Percentiles rank a stretch among this genome's conserved stretches.
Conservation (phyloP, 495 filamentous ascomycete species). For the Pyronema domesticum region DNA sequence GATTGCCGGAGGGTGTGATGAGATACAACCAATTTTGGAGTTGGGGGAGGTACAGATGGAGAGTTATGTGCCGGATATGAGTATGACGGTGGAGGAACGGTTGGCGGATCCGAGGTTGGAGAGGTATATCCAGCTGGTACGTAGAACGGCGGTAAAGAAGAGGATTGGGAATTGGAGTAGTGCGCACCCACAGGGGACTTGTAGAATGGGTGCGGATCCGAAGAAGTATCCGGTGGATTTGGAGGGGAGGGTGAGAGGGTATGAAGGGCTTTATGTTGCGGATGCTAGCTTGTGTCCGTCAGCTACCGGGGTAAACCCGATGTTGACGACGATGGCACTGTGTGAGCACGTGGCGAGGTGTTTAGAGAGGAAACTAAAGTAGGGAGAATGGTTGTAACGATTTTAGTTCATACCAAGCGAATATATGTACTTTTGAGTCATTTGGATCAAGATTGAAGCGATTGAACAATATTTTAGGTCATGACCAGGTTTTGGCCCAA, state of each 20-base stretch:
- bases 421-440: too few species aligned
- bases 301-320: conserved; percentile 81
- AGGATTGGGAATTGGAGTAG: conserved; percentile 12
- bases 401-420: too few species aligned
- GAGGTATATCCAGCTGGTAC: neutral
- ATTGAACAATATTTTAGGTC: too few species aligned
- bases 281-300: conserved; percentile 84
- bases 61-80: neutral
- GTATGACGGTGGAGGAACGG: neutral
- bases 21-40: neutral
- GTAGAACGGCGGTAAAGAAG: neutral
- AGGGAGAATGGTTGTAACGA: too few species aligned
- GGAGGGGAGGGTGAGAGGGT: conserved; percentile 58
- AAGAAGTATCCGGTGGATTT: conserved; percentile 45
- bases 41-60: neutral
- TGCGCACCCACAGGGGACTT: conserved; percentile 87
- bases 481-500: too few species aligned
- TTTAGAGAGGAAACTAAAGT: too few species aligned
- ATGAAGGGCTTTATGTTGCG: conserved; percentile 53
- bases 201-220: conserved; percentile 46
- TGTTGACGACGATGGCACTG: conserved; percentile 83
- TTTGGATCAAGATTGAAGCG: too few species aligned
- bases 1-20: neutral
- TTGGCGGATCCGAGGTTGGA: neutral
- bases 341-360: conserved; percentile 35